phyloP scores from a whole-genome alignment of 352 stramenopile genomes.

The Phytophthora fragariae region DNA sequence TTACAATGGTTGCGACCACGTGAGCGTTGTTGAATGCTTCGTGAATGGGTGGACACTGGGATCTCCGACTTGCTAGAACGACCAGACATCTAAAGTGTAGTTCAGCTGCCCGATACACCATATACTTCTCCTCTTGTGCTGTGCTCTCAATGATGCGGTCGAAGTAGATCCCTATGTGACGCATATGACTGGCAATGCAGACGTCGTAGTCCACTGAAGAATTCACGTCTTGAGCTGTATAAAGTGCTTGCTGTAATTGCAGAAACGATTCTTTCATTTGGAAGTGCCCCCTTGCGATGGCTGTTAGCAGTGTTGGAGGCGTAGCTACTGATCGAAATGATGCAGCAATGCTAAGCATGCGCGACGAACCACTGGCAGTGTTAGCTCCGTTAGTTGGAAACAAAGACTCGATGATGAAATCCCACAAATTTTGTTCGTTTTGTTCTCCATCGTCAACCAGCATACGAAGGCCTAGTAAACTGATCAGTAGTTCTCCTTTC shows the following conservation, averaged over 20 bases:
- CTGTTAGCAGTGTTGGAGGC: constrained; percentile 22
- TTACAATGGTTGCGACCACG: constrained; percentile 33
- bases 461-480: constrained; percentile 45
- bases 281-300: constrained; percentile 18
- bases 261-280: constrained; percentile 38
- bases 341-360: constrained; percentile 23
- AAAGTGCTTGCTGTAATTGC: constrained; percentile 39
- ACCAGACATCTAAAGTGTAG: constrained; percentile 52
- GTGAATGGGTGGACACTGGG: constrained; percentile 36
- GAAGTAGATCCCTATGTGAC: constrained; percentile 36
- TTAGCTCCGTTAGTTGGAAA: constrained; percentile 12
- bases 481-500: constrained; percentile 61
- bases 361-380: background rate
- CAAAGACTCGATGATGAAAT: constrained; percentile 44
- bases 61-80: constrained; percentile 42
- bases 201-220: constrained; percentile 31
- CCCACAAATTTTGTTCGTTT: constrained; percentile 49
- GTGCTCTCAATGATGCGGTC: constrained; percentile 31
- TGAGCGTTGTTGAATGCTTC: constrained; percentile 32
- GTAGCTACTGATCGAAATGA: constrained; percentile 23
- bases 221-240: constrained; percentile 32
- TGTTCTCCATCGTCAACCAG: constrained; percentile 33
- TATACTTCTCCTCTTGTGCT: constrained; percentile 24
- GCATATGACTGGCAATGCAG: constrained; percentile 44
- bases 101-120: constrained; percentile 33